Conservation (phyloP, 1,139 yeast genomes). For the Protomyces gravidus region DNA sequence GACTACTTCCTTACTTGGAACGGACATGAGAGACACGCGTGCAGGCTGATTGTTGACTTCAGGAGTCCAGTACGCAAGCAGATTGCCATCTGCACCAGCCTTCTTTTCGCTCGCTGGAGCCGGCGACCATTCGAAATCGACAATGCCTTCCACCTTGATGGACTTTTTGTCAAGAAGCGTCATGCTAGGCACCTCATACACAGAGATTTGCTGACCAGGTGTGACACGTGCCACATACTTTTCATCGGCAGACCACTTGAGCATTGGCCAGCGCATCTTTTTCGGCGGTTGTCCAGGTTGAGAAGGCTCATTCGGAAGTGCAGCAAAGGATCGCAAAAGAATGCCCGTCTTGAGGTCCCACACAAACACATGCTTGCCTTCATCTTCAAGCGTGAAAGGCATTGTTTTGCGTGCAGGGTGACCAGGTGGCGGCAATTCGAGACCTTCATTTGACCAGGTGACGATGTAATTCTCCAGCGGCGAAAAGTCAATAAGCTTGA, state of each 20-base stretch:
- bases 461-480: conserved; percentile 88
- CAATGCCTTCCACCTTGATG: conserved; percentile 76
- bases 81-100: conserved; percentile 54
- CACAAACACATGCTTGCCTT: conserved; percentile 88
- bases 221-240: conserved; percentile 93
- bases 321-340: conserved; percentile 83
- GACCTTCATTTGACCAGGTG: conserved; percentile 84
- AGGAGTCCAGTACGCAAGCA: conserved; percentile 95
- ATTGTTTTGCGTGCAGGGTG: conserved; percentile 56
- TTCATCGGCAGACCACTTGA: conserved; percentile 94
- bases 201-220: conserved; percentile 78
- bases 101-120: conserved; percentile 63
- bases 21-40: conserved; percentile 84
- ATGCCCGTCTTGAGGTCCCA: conserved; percentile 88
- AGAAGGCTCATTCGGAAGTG: conserved; percentile 53
- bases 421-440: conserved; percentile 62
- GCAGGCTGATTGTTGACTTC: conserved; percentile 91
- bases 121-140: conserved; percentile 95
- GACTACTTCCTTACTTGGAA: conserved; percentile 74
- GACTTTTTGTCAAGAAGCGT: conserved; percentile 80
- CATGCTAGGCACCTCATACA: conserved; percentile 70
- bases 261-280: conserved; percentile 89
- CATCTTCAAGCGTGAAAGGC: conserved; percentile 84
- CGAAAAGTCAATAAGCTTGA: conserved; percentile 82
- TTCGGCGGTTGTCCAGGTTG: conserved; percentile 35